These are phyloP conservation scores for Xylaria sp. DNA, from an alignment of 2,329 filamentous ascomycete species.

Conservation along the genomic window DNA sequence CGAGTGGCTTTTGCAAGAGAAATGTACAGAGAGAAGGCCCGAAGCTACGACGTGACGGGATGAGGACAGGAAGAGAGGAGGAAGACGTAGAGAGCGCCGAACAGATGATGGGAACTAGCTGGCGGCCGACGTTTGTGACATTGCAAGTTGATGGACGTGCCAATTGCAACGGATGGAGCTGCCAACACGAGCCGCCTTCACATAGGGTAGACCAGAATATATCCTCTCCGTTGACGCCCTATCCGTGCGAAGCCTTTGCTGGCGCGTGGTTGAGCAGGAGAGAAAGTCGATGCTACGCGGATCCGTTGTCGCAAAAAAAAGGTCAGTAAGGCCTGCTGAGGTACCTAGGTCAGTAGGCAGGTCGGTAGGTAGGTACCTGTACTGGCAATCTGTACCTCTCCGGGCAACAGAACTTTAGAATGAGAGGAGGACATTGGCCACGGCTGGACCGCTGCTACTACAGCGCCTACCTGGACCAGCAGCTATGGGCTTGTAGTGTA, in stretches of 20 bases:
- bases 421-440: constrained; percentile 2
- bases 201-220: constrained; percentile 18
- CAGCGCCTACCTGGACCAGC: neutral
- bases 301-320: constrained; percentile 46
- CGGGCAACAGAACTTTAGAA: neutral
- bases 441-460: neutral
- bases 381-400: constrained; percentile 20
- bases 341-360: constrained; percentile 35
- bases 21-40: constrained; percentile 7
- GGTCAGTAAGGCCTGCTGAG: constrained; percentile 23
- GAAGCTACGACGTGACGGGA: constrained; percentile 9
- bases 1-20: constrained; percentile 13
- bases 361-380: constrained; percentile 34
- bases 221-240: constrained; percentile 19
- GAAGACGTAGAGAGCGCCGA: constrained; percentile 32
- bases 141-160: constrained; percentile 43
- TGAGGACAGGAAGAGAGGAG: constrained; percentile 18
- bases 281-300: constrained; percentile 43
- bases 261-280: constrained; percentile 38
- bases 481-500: constrained; percentile 1
- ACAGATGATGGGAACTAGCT: constrained; percentile 43
- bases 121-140: constrained; percentile 45
- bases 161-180: constrained; percentile 43
- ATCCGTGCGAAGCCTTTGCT: constrained; percentile 25
- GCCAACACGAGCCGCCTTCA: constrained; percentile 33